phyloP scores from a whole-genome alignment of 371 early-diverging fungal genomes.

The Mucor indicus region DNA sequence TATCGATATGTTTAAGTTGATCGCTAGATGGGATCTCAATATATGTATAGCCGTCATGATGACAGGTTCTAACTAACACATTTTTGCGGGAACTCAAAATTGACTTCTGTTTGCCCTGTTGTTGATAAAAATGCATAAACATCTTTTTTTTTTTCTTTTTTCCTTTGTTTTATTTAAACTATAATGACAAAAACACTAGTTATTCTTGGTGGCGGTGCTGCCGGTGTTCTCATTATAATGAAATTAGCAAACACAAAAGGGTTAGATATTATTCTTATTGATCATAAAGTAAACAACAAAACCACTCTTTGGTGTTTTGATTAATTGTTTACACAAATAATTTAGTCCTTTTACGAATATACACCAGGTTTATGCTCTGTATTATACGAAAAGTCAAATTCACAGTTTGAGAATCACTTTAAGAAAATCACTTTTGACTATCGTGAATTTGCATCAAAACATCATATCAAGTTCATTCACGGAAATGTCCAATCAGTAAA shows the following conservation, averaged over 20 bases:
- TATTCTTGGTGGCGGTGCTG: conserved; percentile 41
- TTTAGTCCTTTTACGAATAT: conserved; percentile 37
- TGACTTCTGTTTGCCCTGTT: too few species aligned
- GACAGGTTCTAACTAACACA: too few species aligned
- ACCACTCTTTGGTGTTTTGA: background rate
- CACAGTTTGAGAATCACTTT: conserved; percentile 25
- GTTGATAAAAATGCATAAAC: too few species aligned
- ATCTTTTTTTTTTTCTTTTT: conserved; percentile 1
- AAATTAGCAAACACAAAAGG: conserved; percentile 16
- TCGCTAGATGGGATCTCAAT: too few species aligned
- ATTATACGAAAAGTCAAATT: conserved; percentile 22
- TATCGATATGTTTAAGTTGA: too few species aligned
- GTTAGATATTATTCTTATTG: conserved; percentile 35
- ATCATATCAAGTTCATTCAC: conserved; percentile 18
- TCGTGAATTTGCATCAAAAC: conserved; percentile 2
- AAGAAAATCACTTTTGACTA: conserved; percentile 23
- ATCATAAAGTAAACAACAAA: conserved; percentile 27
- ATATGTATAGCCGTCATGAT: too few species aligned
- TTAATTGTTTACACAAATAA: background rate
- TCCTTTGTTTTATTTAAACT: background rate
- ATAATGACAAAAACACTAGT: conserved; percentile 17
- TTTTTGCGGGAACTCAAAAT: too few species aligned
- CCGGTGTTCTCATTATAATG: conserved; percentile 29
- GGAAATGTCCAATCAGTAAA: conserved; percentile 22
- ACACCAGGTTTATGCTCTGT: conserved; percentile 39